Percentiles rank a stretch among this genome's conserved stretches.
Evolutionary conservation across 148 eudicot genomes (phyloP).

Genomic region (Vaccinium myrtillus): DNA sequence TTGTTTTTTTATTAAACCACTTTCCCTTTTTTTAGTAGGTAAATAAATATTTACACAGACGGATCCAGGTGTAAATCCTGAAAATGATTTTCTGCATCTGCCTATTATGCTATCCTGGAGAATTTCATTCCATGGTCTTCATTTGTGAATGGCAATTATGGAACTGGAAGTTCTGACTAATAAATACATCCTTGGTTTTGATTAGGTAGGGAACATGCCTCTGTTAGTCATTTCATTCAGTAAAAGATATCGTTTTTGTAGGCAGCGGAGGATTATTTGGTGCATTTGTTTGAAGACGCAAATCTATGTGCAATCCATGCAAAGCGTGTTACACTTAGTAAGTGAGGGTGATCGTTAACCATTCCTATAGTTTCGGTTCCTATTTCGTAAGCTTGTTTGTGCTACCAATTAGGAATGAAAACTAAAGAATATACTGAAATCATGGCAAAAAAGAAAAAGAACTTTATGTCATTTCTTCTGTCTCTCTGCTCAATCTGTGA

Average conservation of each 20-base stretch:
- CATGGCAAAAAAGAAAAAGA: background rate
- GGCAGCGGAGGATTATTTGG: slow-evolving; percentile 73
- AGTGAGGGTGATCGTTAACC: slow-evolving; percentile 28
- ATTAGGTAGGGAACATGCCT: background rate
- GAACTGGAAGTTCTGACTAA: background rate
- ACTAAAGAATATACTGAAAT: background rate
- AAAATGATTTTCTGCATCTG: too few relatives aligned
- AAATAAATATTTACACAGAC: background rate
- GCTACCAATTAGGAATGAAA: background rate
- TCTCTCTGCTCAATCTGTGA: background rate
- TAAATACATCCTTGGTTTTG: background rate
- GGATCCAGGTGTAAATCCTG: too few relatives aligned
- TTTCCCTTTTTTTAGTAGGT: background rate
- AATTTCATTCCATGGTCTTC: background rate
- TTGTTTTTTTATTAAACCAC: background rate
- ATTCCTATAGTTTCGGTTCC: background rate
- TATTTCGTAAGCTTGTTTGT: background rate
- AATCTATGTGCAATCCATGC: slow-evolving; percentile 85
- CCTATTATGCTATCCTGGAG: background rate
- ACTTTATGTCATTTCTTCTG: background rate
- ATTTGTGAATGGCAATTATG: background rate
- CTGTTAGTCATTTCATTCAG: background rate
- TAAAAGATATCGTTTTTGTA: slow-evolving; percentile 24
- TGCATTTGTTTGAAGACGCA: slow-evolving; percentile 63
- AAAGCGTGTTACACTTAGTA: slow-evolving; percentile 83